phyloP scores from a whole-genome alignment of 208 protist species.

The Acanthamoeba rhysodes region DNA sequence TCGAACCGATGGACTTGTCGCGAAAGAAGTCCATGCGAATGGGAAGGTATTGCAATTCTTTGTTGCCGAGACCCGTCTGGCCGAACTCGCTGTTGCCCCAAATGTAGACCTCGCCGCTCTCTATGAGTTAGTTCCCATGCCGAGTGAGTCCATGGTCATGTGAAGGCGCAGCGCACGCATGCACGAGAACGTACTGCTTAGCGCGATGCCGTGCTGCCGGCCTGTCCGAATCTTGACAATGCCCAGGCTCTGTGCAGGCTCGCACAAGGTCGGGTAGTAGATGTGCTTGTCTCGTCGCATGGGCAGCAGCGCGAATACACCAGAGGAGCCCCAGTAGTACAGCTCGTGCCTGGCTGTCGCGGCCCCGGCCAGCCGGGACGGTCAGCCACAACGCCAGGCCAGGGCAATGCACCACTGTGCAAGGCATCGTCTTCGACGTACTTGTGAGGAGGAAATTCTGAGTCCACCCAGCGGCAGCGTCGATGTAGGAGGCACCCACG shows the following conservation, averaged over 20 bases:
- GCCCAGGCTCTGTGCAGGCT: not conserved
- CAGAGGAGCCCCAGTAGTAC: not conserved
- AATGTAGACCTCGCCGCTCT: not conserved
- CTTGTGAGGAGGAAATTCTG: constrained; percentile 31
- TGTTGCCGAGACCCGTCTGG: not conserved
- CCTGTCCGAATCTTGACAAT: constrained; percentile 1
- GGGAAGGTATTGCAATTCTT: not conserved
- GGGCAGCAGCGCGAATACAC: not conserved
- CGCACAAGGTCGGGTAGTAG: not conserved
- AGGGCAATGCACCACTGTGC: not conserved
- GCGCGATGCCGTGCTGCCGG: constrained; percentile 16
- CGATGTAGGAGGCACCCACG: not conserved
- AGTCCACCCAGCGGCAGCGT: not conserved
- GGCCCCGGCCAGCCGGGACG: too few relatives aligned
- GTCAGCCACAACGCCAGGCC: not conserved
- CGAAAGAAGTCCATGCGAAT: not conserved
- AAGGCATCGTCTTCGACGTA: not conserved
- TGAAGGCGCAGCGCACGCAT: not conserved
- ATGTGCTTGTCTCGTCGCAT: constrained; percentile 37
- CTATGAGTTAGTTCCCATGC: not conserved
- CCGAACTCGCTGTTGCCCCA: constrained; percentile 17
- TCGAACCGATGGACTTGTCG: constrained; percentile 1
- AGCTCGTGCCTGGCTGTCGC: not conserved
- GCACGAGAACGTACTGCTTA: not conserved
- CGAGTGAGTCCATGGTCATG: not conserved